Percentiles rank a stretch among this genome's conserved stretches.
Evolutionary conservation across 129 eudicot genomes (phyloP).

Genomic region (Lonicera japonica): DNA sequence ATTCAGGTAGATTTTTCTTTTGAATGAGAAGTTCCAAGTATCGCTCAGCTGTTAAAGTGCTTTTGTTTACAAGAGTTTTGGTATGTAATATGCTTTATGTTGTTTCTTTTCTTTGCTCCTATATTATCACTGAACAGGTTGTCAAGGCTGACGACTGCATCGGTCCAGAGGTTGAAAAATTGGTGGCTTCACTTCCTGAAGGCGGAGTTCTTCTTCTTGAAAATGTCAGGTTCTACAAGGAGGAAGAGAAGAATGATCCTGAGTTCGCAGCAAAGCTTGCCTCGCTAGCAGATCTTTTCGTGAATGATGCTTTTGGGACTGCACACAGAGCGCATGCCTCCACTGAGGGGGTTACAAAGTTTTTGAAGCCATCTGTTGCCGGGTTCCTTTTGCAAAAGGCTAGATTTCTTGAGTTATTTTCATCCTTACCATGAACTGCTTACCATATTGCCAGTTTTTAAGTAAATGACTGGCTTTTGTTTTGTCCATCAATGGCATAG

Average conservation of each 20-base stretch:
- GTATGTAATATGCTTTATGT: not conserved
- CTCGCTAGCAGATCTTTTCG: slow-evolving; percentile 52
- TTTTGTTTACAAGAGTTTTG: not conserved
- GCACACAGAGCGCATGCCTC: slow-evolving; percentile 79
- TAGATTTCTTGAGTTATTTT: slow-evolving; percentile 4
- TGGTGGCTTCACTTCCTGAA: slow-evolving; percentile 63
- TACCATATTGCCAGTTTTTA: not conserved
- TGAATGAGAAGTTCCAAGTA: not conserved
- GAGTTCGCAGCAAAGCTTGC: slow-evolving; percentile 56
- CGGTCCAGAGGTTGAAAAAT: slow-evolving; percentile 60
- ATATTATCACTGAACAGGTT: slow-evolving; percentile 32
- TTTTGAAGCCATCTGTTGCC: slow-evolving; percentile 58
- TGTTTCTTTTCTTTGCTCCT: slow-evolving; percentile 5
- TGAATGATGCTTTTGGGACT: slow-evolving; percentile 66
- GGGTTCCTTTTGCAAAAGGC: slow-evolving; percentile 73
- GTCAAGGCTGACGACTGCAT: slow-evolving; percentile 68
- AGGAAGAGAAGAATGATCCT: slow-evolving; percentile 72
- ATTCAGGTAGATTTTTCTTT: slow-evolving; percentile 34
- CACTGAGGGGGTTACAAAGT: slow-evolving; percentile 69
- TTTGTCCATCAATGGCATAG: not conserved
- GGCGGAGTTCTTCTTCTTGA: slow-evolving; percentile 69
- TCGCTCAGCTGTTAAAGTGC: not conserved
- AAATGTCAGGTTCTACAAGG: slow-evolving; percentile 61
- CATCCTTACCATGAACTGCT: not conserved
- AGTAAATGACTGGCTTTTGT: not conserved